These are phyloP conservation scores for Globisporangium spinosum DNA, from an alignment of 352 stramenopile species.

Conservation along the genomic window DNA sequence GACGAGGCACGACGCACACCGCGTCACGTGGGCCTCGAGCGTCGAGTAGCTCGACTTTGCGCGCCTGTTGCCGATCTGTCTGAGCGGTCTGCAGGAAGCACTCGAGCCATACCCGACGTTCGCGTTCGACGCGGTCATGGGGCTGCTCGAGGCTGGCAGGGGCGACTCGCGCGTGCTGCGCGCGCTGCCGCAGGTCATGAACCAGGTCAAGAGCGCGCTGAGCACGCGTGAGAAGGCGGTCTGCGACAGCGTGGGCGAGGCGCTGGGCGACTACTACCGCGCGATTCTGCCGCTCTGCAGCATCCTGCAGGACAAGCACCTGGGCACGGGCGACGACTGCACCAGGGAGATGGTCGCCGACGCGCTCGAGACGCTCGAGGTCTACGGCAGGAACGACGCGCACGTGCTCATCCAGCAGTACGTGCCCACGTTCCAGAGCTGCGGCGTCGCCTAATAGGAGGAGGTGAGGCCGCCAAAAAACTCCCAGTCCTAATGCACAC, in stretches of 20 bases:
- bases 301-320: constrained; percentile 73
- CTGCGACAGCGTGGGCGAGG: constrained; percentile 62
- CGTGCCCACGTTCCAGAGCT: constrained; percentile 65
- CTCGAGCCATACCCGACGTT: constrained; percentile 72
- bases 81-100: constrained; percentile 67
- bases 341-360: constrained; percentile 62
- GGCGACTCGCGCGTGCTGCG: constrained; percentile 46
- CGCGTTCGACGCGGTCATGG: constrained; percentile 65
- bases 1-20: constrained; percentile 34
- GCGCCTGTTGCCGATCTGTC: constrained; percentile 69
- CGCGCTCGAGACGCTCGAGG: constrained; percentile 66
- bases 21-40: constrained; percentile 54
- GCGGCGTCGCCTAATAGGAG: constrained; percentile 4
- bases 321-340: constrained; percentile 58
- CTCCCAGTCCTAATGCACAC: background rate
- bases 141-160: constrained; percentile 48
- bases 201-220: constrained; percentile 61
- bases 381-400: constrained; percentile 66
- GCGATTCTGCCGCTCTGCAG: constrained; percentile 78
- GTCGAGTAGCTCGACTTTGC: constrained; percentile 59
- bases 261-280: constrained; percentile 64
- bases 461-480: background rate
- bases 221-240: constrained; percentile 62
- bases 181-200: constrained; percentile 52
- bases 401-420: constrained; percentile 75